Evolutionary conservation across 2,329 filamentous ascomycete species (phyloP), one percentile per base, ranked within the genome.

Genomic region (Pseudogymnoascus sp.): DNA sequence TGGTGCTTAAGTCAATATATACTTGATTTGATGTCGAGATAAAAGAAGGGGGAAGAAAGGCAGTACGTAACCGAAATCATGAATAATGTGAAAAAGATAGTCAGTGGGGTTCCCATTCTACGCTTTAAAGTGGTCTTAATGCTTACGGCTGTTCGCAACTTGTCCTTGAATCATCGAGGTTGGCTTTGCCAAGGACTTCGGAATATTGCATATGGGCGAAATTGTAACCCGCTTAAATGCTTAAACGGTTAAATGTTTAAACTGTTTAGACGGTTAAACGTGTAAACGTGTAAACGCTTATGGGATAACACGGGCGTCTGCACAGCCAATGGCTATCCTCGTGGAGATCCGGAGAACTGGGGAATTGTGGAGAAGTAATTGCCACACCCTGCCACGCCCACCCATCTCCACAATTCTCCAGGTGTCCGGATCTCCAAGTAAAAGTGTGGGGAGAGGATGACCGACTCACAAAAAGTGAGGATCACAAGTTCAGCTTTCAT

Each of bases 151-250:
- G 21, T 25, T 46, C 42, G 42, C 21, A 46, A 25, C 11, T 46
- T 46, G 42, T 25, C 42, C 42, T 46, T 46, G 12, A 43, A 25
- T 21, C 40, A 5, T 40, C 16, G 38, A 40, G n/a, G 38, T 16
- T 40, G 38, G 14, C 38, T 40, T 40, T 40, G 36, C n/a, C 5
- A 9, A 40, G n/a, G 40, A 21, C 40, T 43, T 46, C 12, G 42
- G 21, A 46, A 21, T 46, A 25, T n/a, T 46, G 21, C 12, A 7
- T 46, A 59, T 61, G 62, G 62, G 62, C 53, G 63, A 14, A 67
- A 63, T 46, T 46, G 9, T 14, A 23, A 43, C 9, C 42, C 42
- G 42, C 42, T 46, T 46, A 21, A 46, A 46, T n/a, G 42, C 21
- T 46, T 46, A 46, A 46, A 46, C 21, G 42, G 21, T n/a, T 46